These are phyloP conservation scores for baker's yeast (Saccharomyces cerevisiae) DNA, from an alignment of 805 yeast genomes.

Conservation along the genomic window DNA sequence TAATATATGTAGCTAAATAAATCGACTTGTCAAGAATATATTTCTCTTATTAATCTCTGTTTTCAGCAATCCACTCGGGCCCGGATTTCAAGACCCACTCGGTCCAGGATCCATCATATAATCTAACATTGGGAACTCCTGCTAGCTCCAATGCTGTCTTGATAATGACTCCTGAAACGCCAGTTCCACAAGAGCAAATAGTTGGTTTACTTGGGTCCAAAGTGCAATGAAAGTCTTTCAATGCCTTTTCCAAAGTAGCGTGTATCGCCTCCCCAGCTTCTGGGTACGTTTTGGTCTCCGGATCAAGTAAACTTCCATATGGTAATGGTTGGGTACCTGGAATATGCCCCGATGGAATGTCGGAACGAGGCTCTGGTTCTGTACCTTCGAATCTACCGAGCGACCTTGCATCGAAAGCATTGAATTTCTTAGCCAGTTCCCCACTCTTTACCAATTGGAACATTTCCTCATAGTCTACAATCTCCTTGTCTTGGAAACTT, in stretches of 20 bases:
- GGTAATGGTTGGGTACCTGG: slow-evolving; percentile 77
- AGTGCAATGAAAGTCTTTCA: slow-evolving; percentile 35
- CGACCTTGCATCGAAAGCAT: slow-evolving; percentile 77
- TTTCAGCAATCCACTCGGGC: slow-evolving; percentile 15
- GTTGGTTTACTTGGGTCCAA: slow-evolving; percentile 48
- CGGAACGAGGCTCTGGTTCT: slow-evolving; percentile 85
- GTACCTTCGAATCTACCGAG: slow-evolving; percentile 65
- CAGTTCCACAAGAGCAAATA: slow-evolving; percentile 90
- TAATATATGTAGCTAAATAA: slow-evolving; percentile 1
- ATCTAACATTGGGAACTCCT: slow-evolving; percentile 41
- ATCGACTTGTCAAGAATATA: neutral
- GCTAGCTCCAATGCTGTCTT: slow-evolving; percentile 63
- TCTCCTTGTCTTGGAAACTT: slow-evolving; percentile 39
- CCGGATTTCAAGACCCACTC: slow-evolving; percentile 29
- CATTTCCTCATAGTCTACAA: slow-evolving; percentile 60
- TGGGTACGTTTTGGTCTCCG: slow-evolving; percentile 40
- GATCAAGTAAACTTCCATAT: slow-evolving; percentile 51
- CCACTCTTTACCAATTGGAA: slow-evolving; percentile 46
- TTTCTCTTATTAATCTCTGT: slow-evolving; percentile 10
- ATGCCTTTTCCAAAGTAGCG: slow-evolving; percentile 39
- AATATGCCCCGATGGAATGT: slow-evolving; percentile 81
- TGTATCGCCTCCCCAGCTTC: slow-evolving; percentile 24
- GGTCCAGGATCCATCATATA: slow-evolving; percentile 85
- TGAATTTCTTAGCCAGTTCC: slow-evolving; percentile 38
- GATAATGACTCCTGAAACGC: slow-evolving; percentile 87